Base-by-base conservation (phyloP, 352 stramenopile genomes). In the Blastocystis sp. region DNA sequence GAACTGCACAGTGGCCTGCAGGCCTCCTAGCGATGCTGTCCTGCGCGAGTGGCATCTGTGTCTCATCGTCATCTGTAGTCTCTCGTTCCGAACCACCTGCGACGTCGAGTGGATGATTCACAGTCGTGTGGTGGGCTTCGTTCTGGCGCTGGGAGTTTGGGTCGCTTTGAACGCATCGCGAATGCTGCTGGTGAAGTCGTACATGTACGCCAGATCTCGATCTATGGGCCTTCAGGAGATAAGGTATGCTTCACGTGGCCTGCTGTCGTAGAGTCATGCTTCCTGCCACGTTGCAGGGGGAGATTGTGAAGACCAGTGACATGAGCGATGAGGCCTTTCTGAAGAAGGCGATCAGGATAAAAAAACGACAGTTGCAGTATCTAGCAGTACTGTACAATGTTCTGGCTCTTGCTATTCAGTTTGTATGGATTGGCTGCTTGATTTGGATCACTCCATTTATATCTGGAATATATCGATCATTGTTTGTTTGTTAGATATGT, bases 131-230 rank as follows among this genome's bases (percentile, higher is more conserved):
- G 70, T 81, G 4, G 45, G 20, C 5, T 26, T 34, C 30, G 13
- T 65, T 39, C 37, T 81, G 16, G 70, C 70, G 26, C 43, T 81
- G 8, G 20, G 20, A 7, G 45, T 81, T 37, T 81, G 70, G 70
- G 6, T 65, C 20, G n/a, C 65, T 64, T 41, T 81, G 9, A 81
- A 81, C 50, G 3, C 65, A 5, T 81, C 70, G n/a, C 70, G 70
- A 9, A n/a, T 81, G 9, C 45, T 81, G 9, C 37, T 81, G 5
- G 26, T 34, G 26, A 47, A 65, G 20, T 30, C 45, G 20, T 81
- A 64, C 45, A 64, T 37, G 34, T 41, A 65, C 20, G 11, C 20
- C 5, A 24, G 70, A 62, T 43, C 20, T 34, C 24, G 37, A 41
- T 65, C 45, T 0, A 65, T 63, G 11, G 24, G 16, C 2, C 41